These are phyloP conservation scores for Panaeolus papilionaceus DNA, from an alignment of 768 basidiomycete genomes.

Conservation along the genomic window DNA sequence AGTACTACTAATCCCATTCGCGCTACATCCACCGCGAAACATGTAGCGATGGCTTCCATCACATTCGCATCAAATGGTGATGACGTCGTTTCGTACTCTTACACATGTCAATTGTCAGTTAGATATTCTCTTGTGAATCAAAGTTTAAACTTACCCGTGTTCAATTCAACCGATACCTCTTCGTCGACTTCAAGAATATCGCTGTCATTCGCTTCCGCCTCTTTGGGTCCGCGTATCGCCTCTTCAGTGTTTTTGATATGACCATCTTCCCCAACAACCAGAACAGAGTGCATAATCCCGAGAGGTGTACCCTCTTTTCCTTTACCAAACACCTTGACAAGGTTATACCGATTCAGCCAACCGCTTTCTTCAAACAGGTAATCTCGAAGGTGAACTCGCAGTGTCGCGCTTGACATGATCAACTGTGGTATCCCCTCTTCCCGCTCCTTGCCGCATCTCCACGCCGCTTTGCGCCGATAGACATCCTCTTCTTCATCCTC, in stretches of 20 bases:
- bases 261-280: conserved; percentile 63
- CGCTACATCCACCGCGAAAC: conserved; percentile 78
- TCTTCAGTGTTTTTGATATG: conserved; percentile 57
- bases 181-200: conserved; percentile 26
- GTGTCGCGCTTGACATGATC: conserved; percentile 74
- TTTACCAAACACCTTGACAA: conserved; percentile 37
- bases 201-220: conserved; percentile 28
- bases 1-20: conserved; percentile 71
- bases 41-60: conserved; percentile 72
- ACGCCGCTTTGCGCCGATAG: conserved; percentile 25
- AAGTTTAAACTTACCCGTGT: conserved; percentile 25
- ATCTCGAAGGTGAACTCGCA: conserved; percentile 58
- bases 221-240: conserved; percentile 37
- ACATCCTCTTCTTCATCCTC: conserved; percentile 30
- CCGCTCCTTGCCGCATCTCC: conserved; percentile 23
- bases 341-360: conserved; percentile 57
- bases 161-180: conserved; percentile 22
- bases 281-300: conserved; percentile 53
- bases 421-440: conserved; percentile 55
- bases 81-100: conserved; percentile 52
- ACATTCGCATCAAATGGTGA: conserved; percentile 61
- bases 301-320: conserved; percentile 20
- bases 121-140: conserved; percentile 20
- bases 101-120: conserved; percentile 24
- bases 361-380: conserved; percentile 62